A percentile compares a stretch with the other conserved stretches of the same genome.
These are phyloP conservation scores for Cruciata laevipes DNA, from an alignment of 257 asterid species.

Conservation along the genomic window DNA sequence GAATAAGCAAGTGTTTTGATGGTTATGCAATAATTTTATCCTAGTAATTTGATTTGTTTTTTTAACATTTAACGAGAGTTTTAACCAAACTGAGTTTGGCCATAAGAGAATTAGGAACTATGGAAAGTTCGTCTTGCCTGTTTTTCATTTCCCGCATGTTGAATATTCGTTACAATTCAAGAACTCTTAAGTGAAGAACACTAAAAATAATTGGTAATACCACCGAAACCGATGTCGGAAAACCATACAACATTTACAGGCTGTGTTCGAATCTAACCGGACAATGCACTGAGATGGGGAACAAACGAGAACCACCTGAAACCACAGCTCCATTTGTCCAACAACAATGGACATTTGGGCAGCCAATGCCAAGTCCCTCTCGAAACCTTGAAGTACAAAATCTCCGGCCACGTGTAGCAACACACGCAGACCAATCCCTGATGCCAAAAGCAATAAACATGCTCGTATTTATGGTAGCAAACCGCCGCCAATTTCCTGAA, in stretches of 20 bases:
- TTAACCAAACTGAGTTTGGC: too few species aligned
- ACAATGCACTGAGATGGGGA: conserved; percentile 40
- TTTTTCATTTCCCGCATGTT: background rate
- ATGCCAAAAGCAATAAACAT: conserved; percentile 76
- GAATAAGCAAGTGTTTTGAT: background rate
- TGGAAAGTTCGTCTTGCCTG: background rate
- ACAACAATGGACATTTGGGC: conserved; percentile 63
- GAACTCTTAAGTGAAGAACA: too few species aligned
- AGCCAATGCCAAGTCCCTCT: conserved; percentile 84
- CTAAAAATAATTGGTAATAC: too few species aligned
- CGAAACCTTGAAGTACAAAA: conserved; percentile 46
- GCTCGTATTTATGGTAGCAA: conserved; percentile 74
- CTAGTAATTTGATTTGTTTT: background rate
- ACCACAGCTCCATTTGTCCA: conserved; percentile 84
- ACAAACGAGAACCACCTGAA: conserved; percentile 75
- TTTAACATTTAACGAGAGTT: background rate
- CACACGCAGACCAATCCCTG: conserved; percentile 63
- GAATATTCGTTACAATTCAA: background rate
- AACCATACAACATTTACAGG: too few species aligned
- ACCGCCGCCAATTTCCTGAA: conserved; percentile 51
- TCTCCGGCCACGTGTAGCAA: conserved; percentile 82
- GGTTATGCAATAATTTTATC: background rate
- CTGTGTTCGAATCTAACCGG: background rate
- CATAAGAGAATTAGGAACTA: background rate
- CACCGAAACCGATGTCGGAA: too few species aligned